Evolutionary conservation across 371 early-diverging fungal species (phyloP), one percentile per base, ranked within the genome.

Genomic region (Mucor piriformis): DNA sequence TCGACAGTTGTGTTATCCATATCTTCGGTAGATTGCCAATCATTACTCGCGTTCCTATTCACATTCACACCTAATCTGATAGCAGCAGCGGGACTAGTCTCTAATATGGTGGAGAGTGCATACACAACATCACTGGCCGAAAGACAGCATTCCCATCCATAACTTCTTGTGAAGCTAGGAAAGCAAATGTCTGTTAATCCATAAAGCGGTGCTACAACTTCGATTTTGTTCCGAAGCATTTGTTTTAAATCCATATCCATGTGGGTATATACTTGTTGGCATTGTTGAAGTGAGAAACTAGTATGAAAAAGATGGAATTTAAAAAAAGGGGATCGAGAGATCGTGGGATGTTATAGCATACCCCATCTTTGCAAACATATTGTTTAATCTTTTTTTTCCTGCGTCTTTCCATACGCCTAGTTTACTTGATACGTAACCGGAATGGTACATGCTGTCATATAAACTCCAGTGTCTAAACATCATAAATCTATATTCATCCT

Each of bases 401-500:
- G 79, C 81, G 51, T 89, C 91, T 40, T 87, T 84, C 95, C 96
- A 95, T 1, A 93, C 85, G 11, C 91, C 93, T 29, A 96, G 76
- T 61, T 88, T 86, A 21, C 92, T 85, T 5, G 88, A 88, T 8
- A 95, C 91, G 61, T 92, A 95, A 7, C 86, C 81, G 21, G 94
- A 92, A 71, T 91, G 90, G 50, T 84, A 88, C 93, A 96, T 88
- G 54, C 89, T 85, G 27, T 91, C 92, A 61, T 89, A 88, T 18
- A 96, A 69, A 24, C 88, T 91, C 97, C 97, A 96, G 69, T 96
- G 97, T 43, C 95, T 80, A 50, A 92, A 84, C 68, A 96, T 73
- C 84, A 91, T 84, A 46, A 96, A 86, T 40, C 88, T 71, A 52
- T 92, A 91, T 70, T 95, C 95, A 16, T 88, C 86, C 7, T 77